Percentiles rank a stretch among this genome's conserved stretches.
Conservation (phyloP, 345 rosid genomes). For the Fremontodendron californicum region DNA sequence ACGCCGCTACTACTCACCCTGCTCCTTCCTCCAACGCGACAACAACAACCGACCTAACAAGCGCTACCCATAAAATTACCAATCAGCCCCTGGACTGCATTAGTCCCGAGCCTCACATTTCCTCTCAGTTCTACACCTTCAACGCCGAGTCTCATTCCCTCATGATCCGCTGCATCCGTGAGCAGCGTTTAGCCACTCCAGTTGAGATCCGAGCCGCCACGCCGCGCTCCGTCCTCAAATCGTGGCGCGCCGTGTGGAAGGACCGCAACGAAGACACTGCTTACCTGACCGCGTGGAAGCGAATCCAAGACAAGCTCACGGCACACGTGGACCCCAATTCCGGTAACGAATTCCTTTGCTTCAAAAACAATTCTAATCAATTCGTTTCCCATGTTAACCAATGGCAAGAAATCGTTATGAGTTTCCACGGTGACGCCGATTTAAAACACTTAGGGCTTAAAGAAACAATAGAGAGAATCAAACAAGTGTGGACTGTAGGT, state of each 20-base stretch:
- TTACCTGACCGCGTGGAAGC: constrained; percentile 93
- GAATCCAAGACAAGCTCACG: constrained; percentile 92
- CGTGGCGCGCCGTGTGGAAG: constrained; percentile 98
- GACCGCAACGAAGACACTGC: constrained; percentile 99
- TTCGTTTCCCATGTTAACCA: constrained; percentile 84
- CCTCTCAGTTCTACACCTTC: constrained; percentile 96
- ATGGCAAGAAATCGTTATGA: constrained; percentile 97
- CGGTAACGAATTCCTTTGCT: constrained; percentile 84
- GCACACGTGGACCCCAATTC: constrained; percentile 60
- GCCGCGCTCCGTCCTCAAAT: constrained; percentile 65
- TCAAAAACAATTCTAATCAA: constrained; percentile 83
- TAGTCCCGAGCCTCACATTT: constrained; percentile 80
- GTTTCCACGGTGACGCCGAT: constrained; percentile 88
- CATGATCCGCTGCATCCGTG: constrained; percentile 91
- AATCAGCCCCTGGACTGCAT: constrained; percentile 35
- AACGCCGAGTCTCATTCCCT: constrained; percentile 89
- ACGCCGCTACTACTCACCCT: constrained; percentile 29
- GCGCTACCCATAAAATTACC: constrained; percentile 24
- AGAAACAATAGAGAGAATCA: constrained; percentile 91
- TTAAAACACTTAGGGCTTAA: constrained; percentile 80
- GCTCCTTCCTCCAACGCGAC: not conserved
- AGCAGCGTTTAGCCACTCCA: constrained; percentile 78
- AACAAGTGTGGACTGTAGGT: constrained; percentile 95
- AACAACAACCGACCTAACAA: constrained; percentile 10
- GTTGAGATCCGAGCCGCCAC: constrained; percentile 95